phyloP scores from a whole-genome alignment of 345 rosid genomes.

The Eucalyptus sp. region DNA sequence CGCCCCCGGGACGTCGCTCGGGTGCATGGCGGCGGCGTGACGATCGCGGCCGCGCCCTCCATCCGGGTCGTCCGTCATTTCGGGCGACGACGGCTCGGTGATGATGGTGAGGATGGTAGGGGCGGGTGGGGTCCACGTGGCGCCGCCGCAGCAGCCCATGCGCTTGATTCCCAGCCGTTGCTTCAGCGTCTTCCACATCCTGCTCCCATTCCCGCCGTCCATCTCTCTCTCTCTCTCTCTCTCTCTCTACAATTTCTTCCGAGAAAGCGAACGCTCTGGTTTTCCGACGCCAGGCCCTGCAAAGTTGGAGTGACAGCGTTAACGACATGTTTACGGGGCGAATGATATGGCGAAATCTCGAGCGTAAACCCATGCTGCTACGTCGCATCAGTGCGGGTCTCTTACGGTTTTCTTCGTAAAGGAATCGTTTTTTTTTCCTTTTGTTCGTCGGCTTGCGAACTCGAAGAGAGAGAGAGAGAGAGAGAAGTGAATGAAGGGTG shows the following conservation, averaged over 20 bases:
- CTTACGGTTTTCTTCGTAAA: not conserved
- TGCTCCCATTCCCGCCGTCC: constrained; percentile 24
- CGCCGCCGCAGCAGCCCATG: constrained; percentile 63
- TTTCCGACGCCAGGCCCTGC: not conserved
- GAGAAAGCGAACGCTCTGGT: not conserved
- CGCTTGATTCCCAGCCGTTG: constrained; percentile 56
- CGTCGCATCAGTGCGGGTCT: not conserved
- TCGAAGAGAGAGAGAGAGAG: not conserved
- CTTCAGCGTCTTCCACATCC: constrained; percentile 52
- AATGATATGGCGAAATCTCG: not conserved
- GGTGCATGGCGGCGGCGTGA: not conserved
- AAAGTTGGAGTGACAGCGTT: not conserved
- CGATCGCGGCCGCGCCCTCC: not conserved
- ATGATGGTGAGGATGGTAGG: constrained; percentile 6
- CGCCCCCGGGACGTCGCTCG: not conserved
- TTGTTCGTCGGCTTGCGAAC: not conserved
- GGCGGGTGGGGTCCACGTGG: constrained; percentile 20
- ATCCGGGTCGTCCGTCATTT: not conserved
- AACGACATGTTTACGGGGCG: not conserved
- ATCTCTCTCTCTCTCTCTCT: not conserved
- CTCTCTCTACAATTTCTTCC: not conserved
- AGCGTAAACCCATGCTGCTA: not conserved
- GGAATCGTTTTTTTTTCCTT: not conserved
- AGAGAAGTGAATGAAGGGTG: not conserved
- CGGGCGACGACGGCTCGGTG: not conserved